Conservation (phyloP, 2,329 filamentous ascomycete genomes). For the Metarhizium sp. region DNA sequence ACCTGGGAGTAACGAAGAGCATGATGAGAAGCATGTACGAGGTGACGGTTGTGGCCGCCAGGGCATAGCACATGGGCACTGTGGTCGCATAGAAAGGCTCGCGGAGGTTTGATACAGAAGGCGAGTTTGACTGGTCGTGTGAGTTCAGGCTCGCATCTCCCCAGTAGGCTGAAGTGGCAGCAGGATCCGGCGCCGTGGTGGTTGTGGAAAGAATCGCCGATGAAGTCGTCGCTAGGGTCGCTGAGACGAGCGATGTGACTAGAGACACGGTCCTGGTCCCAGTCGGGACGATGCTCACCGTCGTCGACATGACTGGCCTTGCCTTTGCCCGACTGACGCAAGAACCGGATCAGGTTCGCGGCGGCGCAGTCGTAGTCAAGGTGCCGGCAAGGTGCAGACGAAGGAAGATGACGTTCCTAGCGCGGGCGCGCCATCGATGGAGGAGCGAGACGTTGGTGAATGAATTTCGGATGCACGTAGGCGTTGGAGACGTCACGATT, state of each 20-base stretch:
- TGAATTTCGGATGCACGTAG: background rate
- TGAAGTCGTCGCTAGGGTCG: conserved; percentile 1
- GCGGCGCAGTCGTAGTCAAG: background rate
- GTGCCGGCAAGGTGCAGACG: background rate
- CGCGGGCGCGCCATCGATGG: background rate
- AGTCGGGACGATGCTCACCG: conserved; percentile 1
- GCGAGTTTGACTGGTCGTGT: conserved; percentile 19
- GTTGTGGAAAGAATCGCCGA: background rate
- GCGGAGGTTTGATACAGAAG: conserved; percentile 53
- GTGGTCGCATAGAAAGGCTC: conserved; percentile 93
- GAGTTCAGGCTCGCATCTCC: conserved; percentile 24
- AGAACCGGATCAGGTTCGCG: background rate
- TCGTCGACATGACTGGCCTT: conserved; percentile 4
- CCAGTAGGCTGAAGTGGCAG: background rate
- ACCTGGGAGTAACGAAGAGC: conserved; percentile 88
- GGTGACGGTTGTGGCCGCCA: conserved; percentile 83
- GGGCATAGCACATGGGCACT: conserved; percentile 86
- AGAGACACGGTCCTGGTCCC: background rate
- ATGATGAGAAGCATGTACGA: conserved; percentile 90
- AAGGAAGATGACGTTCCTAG: background rate
- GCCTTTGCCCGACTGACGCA: conserved; percentile 1
- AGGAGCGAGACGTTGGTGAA: background rate
- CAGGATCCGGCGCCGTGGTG: background rate
- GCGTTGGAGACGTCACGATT: background rate
- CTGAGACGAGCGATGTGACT: background rate